A percentile compares a stretch with the other conserved stretches of the same genome.
phyloP scores from a whole-genome alignment of 495 filamentous ascomycete species.

The Darksidea phi region DNA sequence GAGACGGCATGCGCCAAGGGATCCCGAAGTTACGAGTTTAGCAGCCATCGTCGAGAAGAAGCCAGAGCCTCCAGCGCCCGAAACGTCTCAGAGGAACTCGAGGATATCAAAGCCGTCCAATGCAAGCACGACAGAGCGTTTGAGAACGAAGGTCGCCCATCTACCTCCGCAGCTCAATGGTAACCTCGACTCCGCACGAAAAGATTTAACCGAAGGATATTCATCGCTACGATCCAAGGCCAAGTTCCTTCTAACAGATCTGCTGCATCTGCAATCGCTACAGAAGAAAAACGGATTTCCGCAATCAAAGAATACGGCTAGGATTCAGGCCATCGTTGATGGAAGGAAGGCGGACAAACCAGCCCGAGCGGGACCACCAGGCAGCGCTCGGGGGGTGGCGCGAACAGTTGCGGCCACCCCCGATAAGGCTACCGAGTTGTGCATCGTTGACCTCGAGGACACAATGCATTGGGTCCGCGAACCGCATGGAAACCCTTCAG shows the following conservation, averaged over 20 bases:
- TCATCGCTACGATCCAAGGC: conserved; percentile 19
- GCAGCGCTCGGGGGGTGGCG: conserved; percentile 30
- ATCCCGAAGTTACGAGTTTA: conserved; percentile 24
- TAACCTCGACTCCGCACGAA: conserved; percentile 21
- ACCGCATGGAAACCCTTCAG: conserved; percentile 24
- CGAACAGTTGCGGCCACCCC: conserved; percentile 17
- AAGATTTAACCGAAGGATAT: conserved; percentile 30
- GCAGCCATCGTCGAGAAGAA: conserved; percentile 18
- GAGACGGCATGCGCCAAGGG: conserved; percentile 16
- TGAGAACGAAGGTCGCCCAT: conserved; percentile 8
- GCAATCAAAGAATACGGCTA: conserved; percentile 12
- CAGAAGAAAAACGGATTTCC: conserved; percentile 27
- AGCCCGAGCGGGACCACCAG: conserved; percentile 5
- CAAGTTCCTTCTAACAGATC: conserved; percentile 16
- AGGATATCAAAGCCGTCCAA: not conserved
- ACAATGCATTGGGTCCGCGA: conserved; percentile 28
- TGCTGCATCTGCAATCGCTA: conserved; percentile 27
- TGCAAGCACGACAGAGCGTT: not conserved
- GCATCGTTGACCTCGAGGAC: conserved; percentile 26
- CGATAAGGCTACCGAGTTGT: conserved; percentile 24
- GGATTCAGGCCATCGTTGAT: conserved; percentile 26
- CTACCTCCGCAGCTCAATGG: conserved; percentile 19
- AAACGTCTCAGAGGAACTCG: not conserved
- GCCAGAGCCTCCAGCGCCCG: conserved; percentile 17
- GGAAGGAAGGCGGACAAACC: conserved; percentile 3